Evolutionary conservation across 352 stramenopile species (phyloP).

Genomic region (Phytophthora cactorum): DNA sequence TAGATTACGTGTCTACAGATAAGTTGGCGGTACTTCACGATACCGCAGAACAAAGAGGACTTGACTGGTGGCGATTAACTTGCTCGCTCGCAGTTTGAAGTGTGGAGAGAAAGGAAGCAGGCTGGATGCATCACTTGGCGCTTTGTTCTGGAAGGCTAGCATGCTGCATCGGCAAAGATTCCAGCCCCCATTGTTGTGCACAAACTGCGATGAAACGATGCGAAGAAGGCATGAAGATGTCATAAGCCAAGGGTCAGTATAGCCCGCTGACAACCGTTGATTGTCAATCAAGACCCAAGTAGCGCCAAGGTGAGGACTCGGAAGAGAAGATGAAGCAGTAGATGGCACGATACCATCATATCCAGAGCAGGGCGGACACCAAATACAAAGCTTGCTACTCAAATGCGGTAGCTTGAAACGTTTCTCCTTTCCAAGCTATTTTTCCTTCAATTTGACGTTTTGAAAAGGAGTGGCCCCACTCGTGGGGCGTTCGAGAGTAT

Average conservation of each 20-base stretch:
- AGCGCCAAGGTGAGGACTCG: constrained; percentile 29
- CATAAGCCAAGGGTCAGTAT: constrained; percentile 69
- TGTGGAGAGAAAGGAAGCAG: constrained; percentile 94
- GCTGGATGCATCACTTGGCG: constrained; percentile 90
- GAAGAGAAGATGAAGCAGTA: neutral
- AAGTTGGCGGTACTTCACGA: constrained; percentile 82
- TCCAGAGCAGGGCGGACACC: no score
- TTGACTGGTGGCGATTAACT: constrained; percentile 85
- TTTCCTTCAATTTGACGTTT: no score
- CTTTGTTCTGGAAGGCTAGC: constrained; percentile 96
- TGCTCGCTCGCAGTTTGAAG: constrained; percentile 78
- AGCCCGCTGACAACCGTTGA: constrained; percentile 16
- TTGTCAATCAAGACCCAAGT: neutral
- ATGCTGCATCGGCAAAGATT: constrained; percentile 89
- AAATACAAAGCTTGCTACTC: no score
- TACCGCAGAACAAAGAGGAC: constrained; percentile 64
- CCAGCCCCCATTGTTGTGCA: constrained; percentile 95
- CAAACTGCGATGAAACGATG: constrained; percentile 87
- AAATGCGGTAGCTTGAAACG: no score
- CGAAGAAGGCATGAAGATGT: constrained; percentile 90
- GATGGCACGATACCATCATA: neutral
- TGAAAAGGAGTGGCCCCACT: no score
- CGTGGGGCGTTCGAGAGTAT: no score
- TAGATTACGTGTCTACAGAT: constrained; percentile 93
- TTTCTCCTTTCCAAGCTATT: no score